Evolutionary conservation across 2,329 filamentous ascomycete species (phyloP).

Genomic region (Blastomyces gilchristii): DNA sequence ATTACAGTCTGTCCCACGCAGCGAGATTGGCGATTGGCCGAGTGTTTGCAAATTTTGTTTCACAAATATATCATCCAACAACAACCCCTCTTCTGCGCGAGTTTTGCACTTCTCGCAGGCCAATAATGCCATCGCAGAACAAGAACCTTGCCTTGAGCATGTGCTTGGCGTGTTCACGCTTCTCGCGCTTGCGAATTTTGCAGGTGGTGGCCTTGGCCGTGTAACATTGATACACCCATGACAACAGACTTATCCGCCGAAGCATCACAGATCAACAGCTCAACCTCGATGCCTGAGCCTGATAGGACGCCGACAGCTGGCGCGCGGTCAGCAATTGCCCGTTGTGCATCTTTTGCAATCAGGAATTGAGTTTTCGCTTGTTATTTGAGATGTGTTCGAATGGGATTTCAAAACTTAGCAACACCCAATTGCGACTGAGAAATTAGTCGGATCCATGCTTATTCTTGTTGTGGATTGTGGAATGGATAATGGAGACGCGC

Average conservation of each 20-base stretch:
- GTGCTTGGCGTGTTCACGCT: background rate
- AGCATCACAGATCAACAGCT: background rate
- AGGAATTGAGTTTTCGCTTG: background rate
- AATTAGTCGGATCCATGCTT: slow-evolving; percentile 7
- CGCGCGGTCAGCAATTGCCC: background rate
- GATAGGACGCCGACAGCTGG: background rate
- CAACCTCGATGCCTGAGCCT: background rate
- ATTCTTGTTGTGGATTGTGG: background rate
- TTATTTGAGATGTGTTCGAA: background rate
- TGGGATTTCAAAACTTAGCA: background rate
- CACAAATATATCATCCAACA: background rate
- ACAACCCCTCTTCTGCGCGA: no score
- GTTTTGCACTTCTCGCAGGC: background rate
- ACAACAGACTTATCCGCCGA: no score
- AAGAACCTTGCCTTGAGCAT: background rate
- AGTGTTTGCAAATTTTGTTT: slow-evolving; percentile 5
- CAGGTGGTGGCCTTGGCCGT: background rate
- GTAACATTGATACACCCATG: background rate
- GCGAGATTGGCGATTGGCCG: background rate
- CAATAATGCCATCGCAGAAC: background rate
- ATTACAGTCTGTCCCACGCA: no score
- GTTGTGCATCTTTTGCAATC: background rate
- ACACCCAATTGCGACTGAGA: slow-evolving; percentile 5
- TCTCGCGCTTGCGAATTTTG: background rate
- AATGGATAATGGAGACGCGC: background rate